Conservation (phyloP, 106 monocot species). For the Apostasia shenzhenica region DNA sequence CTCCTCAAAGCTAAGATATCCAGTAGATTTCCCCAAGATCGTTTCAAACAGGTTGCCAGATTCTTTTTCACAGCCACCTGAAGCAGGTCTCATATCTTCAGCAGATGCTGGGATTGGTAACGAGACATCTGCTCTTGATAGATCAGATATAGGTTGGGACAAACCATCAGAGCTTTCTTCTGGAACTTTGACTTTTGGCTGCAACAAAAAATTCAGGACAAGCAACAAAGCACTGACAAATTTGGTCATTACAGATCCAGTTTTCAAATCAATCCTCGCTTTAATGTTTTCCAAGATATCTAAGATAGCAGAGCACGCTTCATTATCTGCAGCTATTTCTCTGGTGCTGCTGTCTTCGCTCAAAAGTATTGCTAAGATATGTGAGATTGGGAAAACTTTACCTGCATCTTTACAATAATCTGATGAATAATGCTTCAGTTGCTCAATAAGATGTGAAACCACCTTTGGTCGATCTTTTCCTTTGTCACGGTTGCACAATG, state of each 20-base stretch:
- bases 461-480: conserved; percentile 44
- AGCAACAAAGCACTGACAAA: conserved; percentile 52
- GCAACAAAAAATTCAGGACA: conserved; percentile 53
- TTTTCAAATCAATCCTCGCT: conserved; percentile 15
- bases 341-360: conserved; percentile 42
- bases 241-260: conserved; percentile 33
- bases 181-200: conserved; percentile 26
- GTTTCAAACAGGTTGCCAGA: conserved; percentile 35
- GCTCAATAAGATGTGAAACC: conserved; percentile 39
- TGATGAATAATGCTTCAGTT: conserved; percentile 40
- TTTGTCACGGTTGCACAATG: conserved; percentile 58
- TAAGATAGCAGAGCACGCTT: conserved; percentile 31
- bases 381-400: conserved; percentile 35
- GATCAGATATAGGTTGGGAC: conserved; percentile 23
- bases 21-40: conserved; percentile 54
- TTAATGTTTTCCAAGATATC: conserved; percentile 35
- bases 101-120: conserved; percentile 9
- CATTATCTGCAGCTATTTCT: conserved; percentile 58
- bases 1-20: conserved; percentile 49
- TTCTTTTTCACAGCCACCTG: conserved; percentile 16
- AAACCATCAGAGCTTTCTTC: conserved; percentile 20
- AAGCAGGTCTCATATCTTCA: conserved; percentile 23
- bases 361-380: conserved; percentile 53
- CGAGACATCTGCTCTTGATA: conserved; percentile 18
- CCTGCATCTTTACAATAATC: conserved; percentile 25